These are phyloP conservation scores for Morella rubra DNA, from an alignment of 306 rosid species.

Conservation along the genomic window DNA sequence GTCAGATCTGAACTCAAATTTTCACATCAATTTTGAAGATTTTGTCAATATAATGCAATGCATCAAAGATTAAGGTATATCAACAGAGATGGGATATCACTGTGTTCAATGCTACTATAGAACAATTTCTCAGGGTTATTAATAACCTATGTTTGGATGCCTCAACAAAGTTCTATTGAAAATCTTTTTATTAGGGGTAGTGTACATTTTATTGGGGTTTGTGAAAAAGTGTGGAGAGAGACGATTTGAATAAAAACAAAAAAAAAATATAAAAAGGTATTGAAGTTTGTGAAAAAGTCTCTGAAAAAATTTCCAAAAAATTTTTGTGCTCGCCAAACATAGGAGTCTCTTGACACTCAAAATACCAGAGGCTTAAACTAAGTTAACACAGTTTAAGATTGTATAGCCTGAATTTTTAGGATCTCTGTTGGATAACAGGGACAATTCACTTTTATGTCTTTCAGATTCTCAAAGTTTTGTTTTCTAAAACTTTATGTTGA, in stretches of 20 bases:
- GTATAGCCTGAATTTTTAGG: neutral
- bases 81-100: neutral
- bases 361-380: neutral
- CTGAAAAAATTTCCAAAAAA: too few relatives aligned
- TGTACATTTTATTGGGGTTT: too few relatives aligned
- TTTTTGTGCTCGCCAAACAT: too few relatives aligned
- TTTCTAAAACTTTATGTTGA: neutral
- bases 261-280: too few relatives aligned
- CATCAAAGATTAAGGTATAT: neutral
- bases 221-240: too few relatives aligned
- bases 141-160: too few relatives aligned
- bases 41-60: neutral
- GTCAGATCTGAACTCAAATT: neutral
- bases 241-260: too few relatives aligned
- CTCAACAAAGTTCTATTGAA: too few relatives aligned
- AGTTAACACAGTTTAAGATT: neutral
- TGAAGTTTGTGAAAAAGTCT: too few relatives aligned
- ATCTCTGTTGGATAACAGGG: neutral
- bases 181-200: too few relatives aligned
- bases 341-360: neutral
- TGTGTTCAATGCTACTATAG: neutral
- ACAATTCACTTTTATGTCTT: neutral
- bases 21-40: neutral
- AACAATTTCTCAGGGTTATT: too few relatives aligned
- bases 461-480: neutral